Conservation (phyloP, 2,329 filamentous ascomycete species). For the Verticillium nubilum region DNA sequence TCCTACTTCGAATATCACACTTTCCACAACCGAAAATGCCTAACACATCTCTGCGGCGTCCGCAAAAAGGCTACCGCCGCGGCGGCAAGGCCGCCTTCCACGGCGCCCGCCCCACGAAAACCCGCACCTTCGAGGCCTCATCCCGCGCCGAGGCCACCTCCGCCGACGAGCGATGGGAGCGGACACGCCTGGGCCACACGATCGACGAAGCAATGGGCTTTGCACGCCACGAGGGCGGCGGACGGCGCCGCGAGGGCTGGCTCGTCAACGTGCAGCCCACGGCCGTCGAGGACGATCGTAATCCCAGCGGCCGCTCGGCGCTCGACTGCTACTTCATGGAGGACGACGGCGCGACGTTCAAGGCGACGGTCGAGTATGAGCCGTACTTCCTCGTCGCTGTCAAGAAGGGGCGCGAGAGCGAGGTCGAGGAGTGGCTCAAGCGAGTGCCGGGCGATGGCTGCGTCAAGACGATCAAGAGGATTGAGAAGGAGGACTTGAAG, state of each 20-base stretch:
- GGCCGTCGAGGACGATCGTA: conserved; percentile 76
- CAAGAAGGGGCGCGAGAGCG: conserved; percentile 79
- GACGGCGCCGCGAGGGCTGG: conserved; percentile 79
- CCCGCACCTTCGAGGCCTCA: conserved; percentile 73
- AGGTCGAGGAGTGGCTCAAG: conserved; percentile 95
- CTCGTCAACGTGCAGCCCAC: conserved; percentile 93
- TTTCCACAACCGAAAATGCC: conserved; percentile 39
- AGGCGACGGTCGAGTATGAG: conserved; percentile 92
- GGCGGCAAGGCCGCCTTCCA: conserved; percentile 65
- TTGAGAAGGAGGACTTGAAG: conserved; percentile 88
- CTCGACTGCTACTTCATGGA: conserved; percentile 98
- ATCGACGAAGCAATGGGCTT: conserved; percentile 98
- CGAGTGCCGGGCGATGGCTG: conserved; percentile 71
- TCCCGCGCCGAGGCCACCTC: conserved; percentile 80
- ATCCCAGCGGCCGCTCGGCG: conserved; percentile 78
- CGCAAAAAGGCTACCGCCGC: conserved; percentile 62
- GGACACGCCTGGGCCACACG: conserved; percentile 71
- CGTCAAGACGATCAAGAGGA: conserved; percentile 68
- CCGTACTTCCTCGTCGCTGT: conserved; percentile 93
- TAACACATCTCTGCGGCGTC: conserved; percentile 53
- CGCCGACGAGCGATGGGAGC: conserved; percentile 87
- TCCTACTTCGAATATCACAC: conserved; percentile 1
- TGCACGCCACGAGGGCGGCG: conserved; percentile 82
- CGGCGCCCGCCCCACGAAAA: conserved; percentile 51
- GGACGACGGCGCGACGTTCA: conserved; percentile 84